phyloP scores from a whole-genome alignment of 1,284 basidiomycete genomes.

The Apiotrichum domesticum region DNA sequence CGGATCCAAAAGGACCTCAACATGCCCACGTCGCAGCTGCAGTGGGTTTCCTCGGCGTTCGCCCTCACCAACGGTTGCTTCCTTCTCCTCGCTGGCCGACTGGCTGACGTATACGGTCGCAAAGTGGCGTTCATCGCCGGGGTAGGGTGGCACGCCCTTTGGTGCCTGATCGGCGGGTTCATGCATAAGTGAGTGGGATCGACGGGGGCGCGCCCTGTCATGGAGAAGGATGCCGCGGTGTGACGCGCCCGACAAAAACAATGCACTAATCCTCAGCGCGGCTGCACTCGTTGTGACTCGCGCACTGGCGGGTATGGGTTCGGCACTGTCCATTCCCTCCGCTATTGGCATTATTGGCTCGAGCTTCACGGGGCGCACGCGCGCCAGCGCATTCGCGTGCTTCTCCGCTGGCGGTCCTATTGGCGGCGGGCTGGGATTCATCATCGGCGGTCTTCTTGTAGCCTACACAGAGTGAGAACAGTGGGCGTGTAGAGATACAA shows the following conservation, averaged over 20 bases:
- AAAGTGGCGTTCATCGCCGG: conserved; percentile 60
- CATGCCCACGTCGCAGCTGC: conserved; percentile 49
- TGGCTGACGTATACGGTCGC: conserved; percentile 67
- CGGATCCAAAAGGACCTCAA: conserved; percentile 55
- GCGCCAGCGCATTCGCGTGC: conserved; percentile 67
- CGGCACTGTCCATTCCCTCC: conserved; percentile 28
- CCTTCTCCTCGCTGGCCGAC: conserved; percentile 61
- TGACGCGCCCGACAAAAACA: no score
- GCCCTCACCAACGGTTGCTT: conserved; percentile 59
- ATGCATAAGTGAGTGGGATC: conserved; percentile 18
- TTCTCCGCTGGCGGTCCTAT: conserved; percentile 70
- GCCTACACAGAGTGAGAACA: conserved; percentile 52
- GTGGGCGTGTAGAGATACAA: neutral
- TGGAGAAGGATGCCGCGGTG: no score
- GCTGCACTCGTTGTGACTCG: conserved; percentile 32
- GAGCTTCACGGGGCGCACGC: conserved; percentile 59
- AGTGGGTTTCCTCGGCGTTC: conserved; percentile 62
- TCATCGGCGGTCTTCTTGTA: conserved; percentile 64
- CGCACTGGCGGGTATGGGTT: conserved; percentile 33
- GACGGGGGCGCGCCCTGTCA: no score
- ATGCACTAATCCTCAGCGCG: conserved; percentile 9
- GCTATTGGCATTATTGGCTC: conserved; percentile 67
- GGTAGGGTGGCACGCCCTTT: conserved; percentile 38
- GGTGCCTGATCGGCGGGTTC: conserved; percentile 40
- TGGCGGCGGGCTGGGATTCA: conserved; percentile 62